Conservation (phyloP, 208 protist genomes). For the Trypanosoma conorhini region DNA sequence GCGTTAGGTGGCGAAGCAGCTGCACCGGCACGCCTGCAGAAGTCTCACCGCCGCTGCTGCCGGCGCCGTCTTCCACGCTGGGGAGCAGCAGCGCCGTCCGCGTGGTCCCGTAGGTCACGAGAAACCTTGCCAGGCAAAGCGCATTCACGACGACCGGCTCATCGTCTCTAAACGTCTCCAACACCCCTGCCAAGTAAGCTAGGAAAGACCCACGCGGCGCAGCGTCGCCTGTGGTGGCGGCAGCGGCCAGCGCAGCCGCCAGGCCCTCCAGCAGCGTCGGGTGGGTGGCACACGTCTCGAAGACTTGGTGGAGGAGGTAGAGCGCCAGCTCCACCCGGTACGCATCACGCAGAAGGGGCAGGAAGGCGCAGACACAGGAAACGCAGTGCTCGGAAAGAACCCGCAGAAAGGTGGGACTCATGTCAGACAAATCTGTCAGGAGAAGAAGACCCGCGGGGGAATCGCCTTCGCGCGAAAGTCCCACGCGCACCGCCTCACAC, state of each 20-base stretch:
- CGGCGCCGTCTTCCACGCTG: not conserved
- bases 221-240: not conserved
- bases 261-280: constrained; percentile 36
- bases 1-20: constrained; percentile 22
- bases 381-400: constrained; percentile 18
- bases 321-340: constrained; percentile 34
- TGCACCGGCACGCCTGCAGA: not conserved
- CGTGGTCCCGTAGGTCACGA: constrained; percentile 24
- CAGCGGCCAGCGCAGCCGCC: constrained; percentile 1
- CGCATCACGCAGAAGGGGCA: constrained; percentile 11
- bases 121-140: constrained; percentile 29
- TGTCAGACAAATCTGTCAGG: constrained; percentile 28
- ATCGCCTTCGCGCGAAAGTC: constrained; percentile 1
- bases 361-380: constrained; percentile 2
- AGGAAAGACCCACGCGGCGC: constrained; percentile 11
- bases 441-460: constrained; percentile 23
- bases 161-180: constrained; percentile 31
- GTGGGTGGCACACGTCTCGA: constrained; percentile 14
- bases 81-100: not conserved
- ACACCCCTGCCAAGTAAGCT: constrained; percentile 17
- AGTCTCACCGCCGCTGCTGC: not conserved
- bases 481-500: constrained; percentile 4
- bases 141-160: constrained; percentile 40
- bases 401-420: constrained; percentile 20
- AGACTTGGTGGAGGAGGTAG: constrained; percentile 37